Evolutionary conservation across 2,329 filamentous ascomycete genomes (phyloP), one percentile per base, ranked within the genome.

Genomic region (Aureobasidium sp.): DNA sequence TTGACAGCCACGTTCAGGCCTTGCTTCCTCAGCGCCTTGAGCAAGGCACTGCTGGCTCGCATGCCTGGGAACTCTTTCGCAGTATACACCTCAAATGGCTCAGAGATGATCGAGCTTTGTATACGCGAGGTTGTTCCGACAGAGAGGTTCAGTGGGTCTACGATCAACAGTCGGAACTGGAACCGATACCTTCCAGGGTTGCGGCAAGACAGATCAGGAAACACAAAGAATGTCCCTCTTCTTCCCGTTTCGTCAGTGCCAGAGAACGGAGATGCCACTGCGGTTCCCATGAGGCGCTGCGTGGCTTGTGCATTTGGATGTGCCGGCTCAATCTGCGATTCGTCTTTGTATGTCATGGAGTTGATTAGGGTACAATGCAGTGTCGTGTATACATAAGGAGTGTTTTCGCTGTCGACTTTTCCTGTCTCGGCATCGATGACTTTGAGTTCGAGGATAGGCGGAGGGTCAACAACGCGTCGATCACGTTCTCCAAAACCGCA

Each of bases 31-130:
- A 94, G 75, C 33, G 82, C 79, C 70, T 88, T 88, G 1, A 89
- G 89, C 38, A 94, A 74, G 19, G 81, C 78, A 27, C 87, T 91
- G 70, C 87, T 91, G 1, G 88, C 85, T 61, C 85, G 80, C 89
- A 94, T 94, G 6, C 89, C 89, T 0, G 88, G 88, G 62, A 94
- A 94, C 69, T 93, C 89, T 70, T 93, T 94, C 45, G 89, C 89
- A 45, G 87, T 91, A 71, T 87, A 92, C 8, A 92, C 89, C 13
- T 82, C 84, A 69, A 94, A 92, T n/a, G 85, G 76, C 17, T 89
- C 83, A 68, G 84, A 90, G 74, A 85, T 80, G 17, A 78, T 74
- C 61, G 76, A 76, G 8, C 78, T 78, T n/a, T 81, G 74, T 57
- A 78, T 78, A 5, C 74, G 75, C 38, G 76, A 77, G 55, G 73